These are phyloP conservation scores for Rhinocladiella similis DNA, from an alignment of 2,329 filamentous ascomycete genomes.

Conservation along the genomic window DNA sequence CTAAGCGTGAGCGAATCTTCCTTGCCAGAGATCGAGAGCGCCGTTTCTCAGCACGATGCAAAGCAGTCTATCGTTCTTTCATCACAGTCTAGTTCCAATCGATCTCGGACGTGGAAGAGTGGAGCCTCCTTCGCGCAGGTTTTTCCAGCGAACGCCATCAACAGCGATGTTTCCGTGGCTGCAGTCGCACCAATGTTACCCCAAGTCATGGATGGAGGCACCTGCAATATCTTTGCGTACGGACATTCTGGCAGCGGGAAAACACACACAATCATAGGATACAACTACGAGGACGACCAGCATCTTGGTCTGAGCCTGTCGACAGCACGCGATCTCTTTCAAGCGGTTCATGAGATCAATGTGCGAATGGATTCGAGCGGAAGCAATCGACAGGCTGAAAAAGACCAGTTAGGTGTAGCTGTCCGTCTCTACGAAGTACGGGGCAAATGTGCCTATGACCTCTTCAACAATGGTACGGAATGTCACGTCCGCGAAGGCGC, in stretches of 20 bases:
- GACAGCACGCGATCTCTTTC: too few species aligned
- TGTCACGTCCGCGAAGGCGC: conserved; percentile 44
- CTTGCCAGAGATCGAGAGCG: too few species aligned
- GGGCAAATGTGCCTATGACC: conserved; percentile 44
- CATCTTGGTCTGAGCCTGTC: conserved; percentile 38
- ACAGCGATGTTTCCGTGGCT: conserved; percentile 33
- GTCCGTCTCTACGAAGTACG: conserved; percentile 45
- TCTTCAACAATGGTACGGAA: conserved; percentile 40
- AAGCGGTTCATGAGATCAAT: too few species aligned
- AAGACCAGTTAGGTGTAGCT: conserved; percentile 36
- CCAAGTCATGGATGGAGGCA: conserved; percentile 36
- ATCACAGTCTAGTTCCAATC: neutral
- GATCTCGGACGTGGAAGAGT: conserved; percentile 32
- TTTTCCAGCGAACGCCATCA: conserved; percentile 29
- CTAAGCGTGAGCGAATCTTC: too few species aligned
- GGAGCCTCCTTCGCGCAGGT: conserved; percentile 27
- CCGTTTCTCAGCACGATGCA: too few species aligned
- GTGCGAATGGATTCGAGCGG: too few species aligned
- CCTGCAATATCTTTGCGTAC: conserved; percentile 47
- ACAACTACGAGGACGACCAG: conserved; percentile 38
- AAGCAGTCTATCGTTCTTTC: neutral
- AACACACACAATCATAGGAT: conserved; percentile 46
- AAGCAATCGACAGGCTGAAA: neutral
- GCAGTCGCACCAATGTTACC: conserved; percentile 39
- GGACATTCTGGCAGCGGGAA: conserved; percentile 47